These are phyloP conservation scores for Endothia cerciana DNA, from an alignment of 2,329 filamentous ascomycete species.

Conservation along the genomic window DNA sequence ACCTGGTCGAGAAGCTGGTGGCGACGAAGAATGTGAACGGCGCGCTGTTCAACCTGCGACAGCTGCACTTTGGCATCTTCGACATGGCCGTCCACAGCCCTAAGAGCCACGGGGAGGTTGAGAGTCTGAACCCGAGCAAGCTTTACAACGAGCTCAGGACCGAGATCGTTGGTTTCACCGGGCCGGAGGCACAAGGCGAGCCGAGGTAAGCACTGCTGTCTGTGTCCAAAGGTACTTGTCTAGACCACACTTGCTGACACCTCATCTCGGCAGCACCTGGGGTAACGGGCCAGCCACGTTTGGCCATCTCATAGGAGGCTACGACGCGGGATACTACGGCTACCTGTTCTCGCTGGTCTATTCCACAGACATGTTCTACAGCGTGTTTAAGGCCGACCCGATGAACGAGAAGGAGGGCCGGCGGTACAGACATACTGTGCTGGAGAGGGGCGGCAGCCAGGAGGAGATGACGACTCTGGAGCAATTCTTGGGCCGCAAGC, in stretches of 20 bases:
- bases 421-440: slow-evolving; percentile 75
- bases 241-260: slow-evolving; percentile 35
- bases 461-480: slow-evolving; percentile 81
- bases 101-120: slow-evolving; percentile 67
- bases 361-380: slow-evolving; percentile 84
- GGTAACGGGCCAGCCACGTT: slow-evolving; percentile 80
- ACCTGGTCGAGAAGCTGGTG: slow-evolving; percentile 74
- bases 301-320: slow-evolving; percentile 81
- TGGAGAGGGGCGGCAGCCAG: slow-evolving; percentile 76
- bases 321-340: slow-evolving; percentile 84
- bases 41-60: slow-evolving; percentile 76
- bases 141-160: slow-evolving; percentile 75
- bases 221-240: neutral
- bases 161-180: slow-evolving; percentile 74
- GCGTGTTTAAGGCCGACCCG: slow-evolving; percentile 75
- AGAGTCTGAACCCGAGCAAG: slow-evolving; percentile 66
- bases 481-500: slow-evolving; percentile 77
- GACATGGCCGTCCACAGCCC: slow-evolving; percentile 82
- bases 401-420: slow-evolving; percentile 77
- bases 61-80: slow-evolving; percentile 80
- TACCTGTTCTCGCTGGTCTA: slow-evolving; percentile 79
- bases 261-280: slow-evolving; percentile 56
- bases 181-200: slow-evolving; percentile 68
- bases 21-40: slow-evolving; percentile 81
- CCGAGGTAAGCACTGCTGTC: slow-evolving; percentile 48